These are phyloP conservation scores for Xylaria grammica DNA, from an alignment of 495 filamentous ascomycete species.

Conservation along the genomic window DNA sequence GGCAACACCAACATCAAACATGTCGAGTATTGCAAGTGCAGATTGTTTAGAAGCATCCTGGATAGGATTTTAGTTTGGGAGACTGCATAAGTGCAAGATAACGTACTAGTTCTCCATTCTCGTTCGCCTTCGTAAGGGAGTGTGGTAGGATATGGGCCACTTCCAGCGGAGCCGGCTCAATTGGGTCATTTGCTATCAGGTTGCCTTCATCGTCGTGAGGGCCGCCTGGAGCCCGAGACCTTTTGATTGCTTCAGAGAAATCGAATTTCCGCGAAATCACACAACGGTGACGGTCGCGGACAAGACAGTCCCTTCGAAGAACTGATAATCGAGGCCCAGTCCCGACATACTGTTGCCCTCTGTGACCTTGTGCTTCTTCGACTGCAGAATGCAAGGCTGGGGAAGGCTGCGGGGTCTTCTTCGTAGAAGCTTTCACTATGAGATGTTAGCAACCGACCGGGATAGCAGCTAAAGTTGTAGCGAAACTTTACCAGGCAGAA, in stretches of 20 bases:
- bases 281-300: conserved; percentile 35
- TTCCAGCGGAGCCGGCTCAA: conserved; percentile 7
- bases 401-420: conserved; percentile 26
- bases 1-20: conserved; percentile 28
- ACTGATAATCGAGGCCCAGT: conserved; percentile 30
- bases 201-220: conserved; percentile 10
- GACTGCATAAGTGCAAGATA: conserved; percentile 3
- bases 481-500: conserved; percentile 26
- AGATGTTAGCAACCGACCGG: conserved; percentile 15
- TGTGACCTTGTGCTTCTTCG: conserved; percentile 24
- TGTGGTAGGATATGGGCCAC: conserved; percentile 15
- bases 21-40: conserved; percentile 12
- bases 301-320: conserved; percentile 30
- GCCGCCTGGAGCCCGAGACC: not conserved
- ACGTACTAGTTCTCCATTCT: conserved; percentile 9
- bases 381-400: conserved; percentile 25
- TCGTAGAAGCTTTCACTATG: conserved; percentile 25
- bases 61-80: conserved; percentile 13
- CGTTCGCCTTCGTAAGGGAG: conserved; percentile 12
- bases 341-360: conserved; percentile 24
- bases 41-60: conserved; percentile 19
- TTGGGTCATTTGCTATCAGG: conserved; percentile 11
- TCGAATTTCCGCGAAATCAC: conserved; percentile 36
- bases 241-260: conserved; percentile 26
- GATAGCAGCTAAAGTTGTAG: conserved; percentile 13